Conservation (phyloP, 108 stramenopile species). For the Halocafeteria seosinensis region DNA sequence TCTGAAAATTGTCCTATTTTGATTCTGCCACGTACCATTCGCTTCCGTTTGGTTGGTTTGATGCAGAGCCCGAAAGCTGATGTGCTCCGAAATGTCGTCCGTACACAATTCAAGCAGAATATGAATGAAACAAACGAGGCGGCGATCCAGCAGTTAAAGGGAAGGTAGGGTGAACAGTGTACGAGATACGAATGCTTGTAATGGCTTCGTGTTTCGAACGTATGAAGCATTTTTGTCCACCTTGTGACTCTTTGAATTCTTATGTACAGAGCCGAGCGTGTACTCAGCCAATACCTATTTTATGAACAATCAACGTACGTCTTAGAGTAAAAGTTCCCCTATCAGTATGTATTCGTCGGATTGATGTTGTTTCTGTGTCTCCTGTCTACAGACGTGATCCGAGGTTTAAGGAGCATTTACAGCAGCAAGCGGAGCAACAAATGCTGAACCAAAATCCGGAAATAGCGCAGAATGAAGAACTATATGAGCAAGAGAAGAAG, state of each 20-base stretch:
- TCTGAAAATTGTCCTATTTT: too few relatives aligned
- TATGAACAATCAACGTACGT: not conserved
- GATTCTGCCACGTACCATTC: too few relatives aligned
- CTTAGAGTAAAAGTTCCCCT: too few relatives aligned
- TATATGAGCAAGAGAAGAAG: too few relatives aligned
- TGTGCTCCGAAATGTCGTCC: not conserved
- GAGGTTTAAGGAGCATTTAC: not conserved
- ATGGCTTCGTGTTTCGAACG: not conserved
- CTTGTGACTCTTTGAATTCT: not conserved
- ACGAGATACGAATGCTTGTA: not conserved
- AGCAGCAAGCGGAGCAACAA: not conserved
- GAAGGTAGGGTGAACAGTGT: not conserved
- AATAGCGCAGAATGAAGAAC: too few relatives aligned
- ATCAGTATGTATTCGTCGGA: too few relatives aligned
- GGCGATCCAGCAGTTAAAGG: not conserved
- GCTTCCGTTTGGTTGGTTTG: too few relatives aligned
- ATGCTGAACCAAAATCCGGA: too few relatives aligned
- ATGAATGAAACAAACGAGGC: not conserved
- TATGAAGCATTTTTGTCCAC: too few relatives aligned
- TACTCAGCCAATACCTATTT: not conserved
- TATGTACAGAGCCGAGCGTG: not conserved
- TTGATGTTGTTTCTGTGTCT: too few relatives aligned
- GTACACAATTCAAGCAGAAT: not conserved
- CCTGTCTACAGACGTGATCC: too few relatives aligned
- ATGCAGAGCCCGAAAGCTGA: not conserved